Evolutionary conservation across 2,329 filamentous ascomycete species (phyloP).

Genomic region (Knufia fluminis): DNA sequence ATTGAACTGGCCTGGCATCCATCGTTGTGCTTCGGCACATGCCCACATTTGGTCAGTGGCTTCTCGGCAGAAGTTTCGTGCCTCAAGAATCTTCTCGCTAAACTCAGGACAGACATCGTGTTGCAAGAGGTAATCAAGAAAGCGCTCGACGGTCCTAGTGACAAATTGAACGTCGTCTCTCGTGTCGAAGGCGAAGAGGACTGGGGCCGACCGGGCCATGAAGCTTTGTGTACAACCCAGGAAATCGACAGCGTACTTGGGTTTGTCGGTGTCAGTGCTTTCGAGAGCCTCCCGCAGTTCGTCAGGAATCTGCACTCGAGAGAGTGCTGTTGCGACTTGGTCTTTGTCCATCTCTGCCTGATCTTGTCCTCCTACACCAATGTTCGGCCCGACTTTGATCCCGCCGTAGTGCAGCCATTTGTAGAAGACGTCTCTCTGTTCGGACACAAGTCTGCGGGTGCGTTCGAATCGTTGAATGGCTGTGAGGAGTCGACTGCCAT

Average conservation of each 20-base stretch:
- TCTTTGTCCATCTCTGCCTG: slow-evolving; percentile 53
- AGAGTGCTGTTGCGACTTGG: slow-evolving; percentile 55
- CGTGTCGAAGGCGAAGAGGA: slow-evolving; percentile 48
- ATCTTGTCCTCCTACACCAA: slow-evolving; percentile 56
- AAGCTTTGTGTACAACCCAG: slow-evolving; percentile 67
- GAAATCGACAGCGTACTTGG: slow-evolving; percentile 69
- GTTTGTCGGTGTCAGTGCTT: slow-evolving; percentile 25
- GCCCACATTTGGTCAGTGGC: slow-evolving; percentile 60
- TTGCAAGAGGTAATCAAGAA: slow-evolving; percentile 75
- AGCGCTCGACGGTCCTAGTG: slow-evolving; percentile 66
- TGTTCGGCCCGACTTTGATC: slow-evolving; percentile 52
- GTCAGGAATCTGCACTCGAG: slow-evolving; percentile 37
- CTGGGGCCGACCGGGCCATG: slow-evolving; percentile 52
- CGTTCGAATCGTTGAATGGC: slow-evolving; percentile 74
- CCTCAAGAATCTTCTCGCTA: slow-evolving; percentile 54
- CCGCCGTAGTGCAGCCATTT: slow-evolving; percentile 79
- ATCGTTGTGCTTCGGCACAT: slow-evolving; percentile 41
- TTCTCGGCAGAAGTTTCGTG: slow-evolving; percentile 55
- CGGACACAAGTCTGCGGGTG: slow-evolving; percentile 61
- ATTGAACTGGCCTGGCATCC: slow-evolving; percentile 72
- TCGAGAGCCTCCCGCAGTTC: slow-evolving; percentile 48
- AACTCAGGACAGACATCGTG: slow-evolving; percentile 85
- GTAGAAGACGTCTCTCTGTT: slow-evolving; percentile 57
- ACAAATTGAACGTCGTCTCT: slow-evolving; percentile 48
- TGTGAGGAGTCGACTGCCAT: slow-evolving; percentile 63